Evolutionary conservation across 2,329 filamentous ascomycete genomes (phyloP), one percentile per base, ranked within the genome.

Genomic region (Rutstroemia sydowiana): DNA sequence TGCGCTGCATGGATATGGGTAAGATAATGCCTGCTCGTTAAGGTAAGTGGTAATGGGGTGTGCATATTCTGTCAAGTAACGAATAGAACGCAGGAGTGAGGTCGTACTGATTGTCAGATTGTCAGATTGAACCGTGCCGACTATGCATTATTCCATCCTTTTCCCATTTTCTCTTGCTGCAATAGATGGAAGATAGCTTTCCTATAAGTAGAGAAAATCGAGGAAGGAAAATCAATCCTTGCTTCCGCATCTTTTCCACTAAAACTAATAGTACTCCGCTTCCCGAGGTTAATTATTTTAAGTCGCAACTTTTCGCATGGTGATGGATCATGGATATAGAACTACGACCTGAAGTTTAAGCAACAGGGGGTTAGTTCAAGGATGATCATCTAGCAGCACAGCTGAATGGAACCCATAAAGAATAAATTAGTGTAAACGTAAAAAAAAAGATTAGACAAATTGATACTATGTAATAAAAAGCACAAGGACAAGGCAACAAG

Each of bases 1-100:
- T 51, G 39, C n/a, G 6, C n/a, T 6, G 28, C 48, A 51, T 51
- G 48, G 48, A 39, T 51, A 20, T n/a, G n/a, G n/a, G n/a, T n/a
- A n/a, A n/a, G n/a, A n/a, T n/a, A n/a, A n/a, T n/a, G n/a, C n/a
- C n/a, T n/a, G n/a, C n/a, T n/a, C n/a, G n/a, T n/a, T n/a, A n/a
- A n/a, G n/a, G n/a, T n/a, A n/a, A n/a, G n/a, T n/a, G n/a, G n/a
- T n/a, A n/a, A n/a, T n/a, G n/a, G n/a, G 13, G 34, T 18, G 34
- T 37, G 34, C 34, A n/a, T 16, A 37, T 8, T 16, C 34, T 8
- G 18, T 14, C 18, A n/a, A 16, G 18, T 16, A 37, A 37, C 34
- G 18, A 37, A 14, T 37, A 14, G 18, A 37, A 37, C 11, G 34
- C n/a, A 37, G 34, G 16, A 41, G n/a, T 20, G 37, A 41, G 37